Conservation (phyloP, 202 grass and related monocot genomes). For the Setaria viridis region DNA sequence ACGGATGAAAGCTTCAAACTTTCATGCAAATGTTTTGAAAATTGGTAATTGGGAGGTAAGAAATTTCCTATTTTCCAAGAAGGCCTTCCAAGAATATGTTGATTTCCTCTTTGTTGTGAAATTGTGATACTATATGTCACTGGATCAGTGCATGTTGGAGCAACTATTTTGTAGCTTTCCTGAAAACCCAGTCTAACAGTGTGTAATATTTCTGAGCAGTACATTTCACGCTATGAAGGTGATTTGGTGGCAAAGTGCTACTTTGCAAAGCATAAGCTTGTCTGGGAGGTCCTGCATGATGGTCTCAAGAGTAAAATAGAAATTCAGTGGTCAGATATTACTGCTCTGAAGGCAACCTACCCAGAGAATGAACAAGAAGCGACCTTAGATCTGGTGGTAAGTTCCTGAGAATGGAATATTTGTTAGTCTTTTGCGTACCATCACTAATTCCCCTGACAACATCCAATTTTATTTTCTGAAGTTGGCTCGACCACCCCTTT, state of each 20-base stretch:
- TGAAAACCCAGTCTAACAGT: slow-evolving; percentile 8
- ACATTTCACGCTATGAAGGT: slow-evolving; percentile 81
- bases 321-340: slow-evolving; percentile 93
- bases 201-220: slow-evolving; percentile 56
- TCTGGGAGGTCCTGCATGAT: slow-evolving; percentile 93
- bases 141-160: neutral
- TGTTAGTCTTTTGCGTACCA: neutral
- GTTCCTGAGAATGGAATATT: slow-evolving; percentile 30
- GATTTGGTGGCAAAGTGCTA: slow-evolving; percentile 95
- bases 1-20: slow-evolving; percentile 90
- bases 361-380: slow-evolving; percentile 70
- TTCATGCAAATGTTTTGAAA: slow-evolving; percentile 72
- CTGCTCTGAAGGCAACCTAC: slow-evolving; percentile 68
- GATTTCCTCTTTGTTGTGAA: neutral
- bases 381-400: slow-evolving; percentile 61
- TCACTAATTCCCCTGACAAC: slow-evolving; percentile 8
- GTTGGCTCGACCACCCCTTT: slow-evolving; percentile 80
- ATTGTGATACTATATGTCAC: slow-evolving; percentile 15
- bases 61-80: neutral
- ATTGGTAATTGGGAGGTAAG: slow-evolving; percentile 96
- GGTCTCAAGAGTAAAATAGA: slow-evolving; percentile 99
- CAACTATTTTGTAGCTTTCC: neutral
- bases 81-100: neutral
- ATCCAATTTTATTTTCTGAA: slow-evolving; percentile 49
- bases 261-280: slow-evolving; percentile 95